Conservation (phyloP, 306 rosid genomes). For the Begonia loranthoides region DNA sequence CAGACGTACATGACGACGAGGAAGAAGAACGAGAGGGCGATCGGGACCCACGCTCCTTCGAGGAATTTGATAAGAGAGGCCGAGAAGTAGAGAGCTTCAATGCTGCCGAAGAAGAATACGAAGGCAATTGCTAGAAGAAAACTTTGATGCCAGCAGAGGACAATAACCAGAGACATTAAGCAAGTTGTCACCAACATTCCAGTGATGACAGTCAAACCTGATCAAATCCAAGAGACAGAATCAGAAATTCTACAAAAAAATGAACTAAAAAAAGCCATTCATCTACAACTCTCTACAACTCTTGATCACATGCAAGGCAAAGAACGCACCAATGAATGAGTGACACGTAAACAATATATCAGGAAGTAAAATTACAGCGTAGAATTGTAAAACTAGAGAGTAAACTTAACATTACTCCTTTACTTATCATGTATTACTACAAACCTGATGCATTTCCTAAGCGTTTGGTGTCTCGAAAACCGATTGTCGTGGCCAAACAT, state of each 20-base stretch:
- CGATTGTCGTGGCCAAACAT: conserved; percentile 74
- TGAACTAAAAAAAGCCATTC: too few relatives aligned
- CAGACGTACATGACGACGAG: conserved; percentile 56
- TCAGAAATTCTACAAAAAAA: too few relatives aligned
- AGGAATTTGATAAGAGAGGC: conserved; percentile 77
- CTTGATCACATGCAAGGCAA: too few relatives aligned
- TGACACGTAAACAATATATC: too few relatives aligned
- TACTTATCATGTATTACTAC: not conserved
- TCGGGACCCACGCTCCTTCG: conserved; percentile 92
- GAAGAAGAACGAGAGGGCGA: conserved; percentile 42
- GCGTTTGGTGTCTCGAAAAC: conserved; percentile 75
- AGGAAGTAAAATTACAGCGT: too few relatives aligned
- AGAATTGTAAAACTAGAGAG: not conserved
- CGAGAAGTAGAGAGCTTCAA: conserved; percentile 88
- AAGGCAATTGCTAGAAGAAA: conserved; percentile 55
- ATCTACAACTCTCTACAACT: too few relatives aligned
- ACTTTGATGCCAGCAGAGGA: conserved; percentile 68
- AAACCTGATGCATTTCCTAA: conserved; percentile 92
- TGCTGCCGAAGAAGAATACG: conserved; percentile 50
- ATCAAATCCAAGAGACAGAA: not conserved
- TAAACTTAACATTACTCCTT: conserved; percentile 2
- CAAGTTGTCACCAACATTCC: conserved; percentile 97
- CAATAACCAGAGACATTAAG: conserved; percentile 87
- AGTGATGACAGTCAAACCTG: conserved; percentile 95
- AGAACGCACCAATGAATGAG: too few relatives aligned